Percentiles rank a stretch among this genome's conserved stretches.
Conservation (phyloP, 129 eudicot species). For the Pulicaria dysenterica region DNA sequence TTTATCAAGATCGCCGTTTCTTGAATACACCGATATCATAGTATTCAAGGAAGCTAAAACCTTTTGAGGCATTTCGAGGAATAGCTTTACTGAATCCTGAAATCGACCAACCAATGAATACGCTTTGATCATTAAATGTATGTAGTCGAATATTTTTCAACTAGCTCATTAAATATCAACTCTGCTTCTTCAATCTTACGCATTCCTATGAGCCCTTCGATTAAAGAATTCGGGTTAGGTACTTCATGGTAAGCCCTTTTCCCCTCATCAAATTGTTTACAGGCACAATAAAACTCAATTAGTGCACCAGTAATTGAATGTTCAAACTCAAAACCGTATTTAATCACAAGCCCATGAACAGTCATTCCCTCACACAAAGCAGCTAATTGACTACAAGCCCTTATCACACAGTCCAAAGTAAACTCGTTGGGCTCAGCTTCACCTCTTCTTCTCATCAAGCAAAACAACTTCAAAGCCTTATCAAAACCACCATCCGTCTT, state of each 20-base stretch:
- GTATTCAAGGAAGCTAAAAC: slow-evolving; percentile 47
- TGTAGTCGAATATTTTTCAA: slow-evolving; percentile 42
- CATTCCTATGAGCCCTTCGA: slow-evolving; percentile 38
- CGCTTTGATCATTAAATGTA: slow-evolving; percentile 70
- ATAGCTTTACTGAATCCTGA: slow-evolving; percentile 55
- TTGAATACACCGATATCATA: slow-evolving; percentile 62
- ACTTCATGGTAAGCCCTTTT: slow-evolving; percentile 37
- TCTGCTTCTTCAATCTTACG: slow-evolving; percentile 68
- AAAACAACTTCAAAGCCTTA: slow-evolving; percentile 60
- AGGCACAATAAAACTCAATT: slow-evolving; percentile 54
- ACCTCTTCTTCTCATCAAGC: slow-evolving; percentile 48
- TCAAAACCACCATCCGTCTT: slow-evolving; percentile 50
- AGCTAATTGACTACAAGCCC: slow-evolving; percentile 49
- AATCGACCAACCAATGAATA: slow-evolving; percentile 52
- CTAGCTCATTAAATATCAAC: slow-evolving; percentile 40
- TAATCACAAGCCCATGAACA: slow-evolving; percentile 56
- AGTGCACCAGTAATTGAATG: slow-evolving; percentile 53
- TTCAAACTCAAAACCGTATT: slow-evolving; percentile 54
- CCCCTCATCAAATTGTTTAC: slow-evolving; percentile 52
- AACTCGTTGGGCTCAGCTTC: slow-evolving; percentile 61
- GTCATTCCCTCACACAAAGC: slow-evolving; percentile 44
- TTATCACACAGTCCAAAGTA: slow-evolving; percentile 61
- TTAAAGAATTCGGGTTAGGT: slow-evolving; percentile 41
- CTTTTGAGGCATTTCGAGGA: slow-evolving; percentile 52
- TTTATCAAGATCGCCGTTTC: slow-evolving; percentile 53